These are phyloP conservation scores for Bocquillonia castaneifolia DNA, from an alignment of 441 rosid genomes.

Conservation along the genomic window DNA sequence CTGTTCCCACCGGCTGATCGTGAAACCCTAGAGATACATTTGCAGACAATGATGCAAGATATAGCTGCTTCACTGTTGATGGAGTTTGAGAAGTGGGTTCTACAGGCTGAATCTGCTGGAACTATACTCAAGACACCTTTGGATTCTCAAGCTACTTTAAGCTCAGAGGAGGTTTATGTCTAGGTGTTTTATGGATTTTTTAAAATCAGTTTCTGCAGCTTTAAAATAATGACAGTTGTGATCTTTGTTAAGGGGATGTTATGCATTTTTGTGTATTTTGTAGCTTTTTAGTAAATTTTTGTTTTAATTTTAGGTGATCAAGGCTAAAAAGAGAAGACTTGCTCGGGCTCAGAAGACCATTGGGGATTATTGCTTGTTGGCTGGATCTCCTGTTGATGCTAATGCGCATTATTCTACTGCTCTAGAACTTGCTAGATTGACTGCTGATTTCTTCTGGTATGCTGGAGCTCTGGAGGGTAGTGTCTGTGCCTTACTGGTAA, in stretches of 20 bases:
- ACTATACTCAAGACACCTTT: constrained; percentile 95
- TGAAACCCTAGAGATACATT: constrained; percentile 75
- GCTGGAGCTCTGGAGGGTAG: constrained; percentile 99
- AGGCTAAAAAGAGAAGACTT: constrained; percentile 91
- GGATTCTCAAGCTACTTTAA: constrained; percentile 96
- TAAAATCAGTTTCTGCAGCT: constrained; percentile 2
- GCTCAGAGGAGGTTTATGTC: constrained; percentile 97
- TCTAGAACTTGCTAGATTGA: constrained; percentile 76
- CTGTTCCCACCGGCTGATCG: constrained; percentile 89
- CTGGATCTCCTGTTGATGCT: constrained; percentile 98
- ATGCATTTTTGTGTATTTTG: constrained; percentile 11
- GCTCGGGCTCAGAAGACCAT: constrained; percentile 95
- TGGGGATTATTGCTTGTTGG: constrained; percentile 93
- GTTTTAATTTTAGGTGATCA: constrained; percentile 60
- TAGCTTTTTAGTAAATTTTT: constrained; percentile 30
- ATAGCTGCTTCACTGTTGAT: constrained; percentile 82
- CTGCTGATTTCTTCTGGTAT: constrained; percentile 91
- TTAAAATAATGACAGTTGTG: not conserved
- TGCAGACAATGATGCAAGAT: constrained; percentile 97
- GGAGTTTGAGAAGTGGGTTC: constrained; percentile 96
- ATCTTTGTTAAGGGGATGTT: not conserved
- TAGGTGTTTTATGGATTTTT: constrained; percentile 83
- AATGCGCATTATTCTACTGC: constrained; percentile 97
- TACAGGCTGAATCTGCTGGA: constrained; percentile 85
- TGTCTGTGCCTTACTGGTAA: constrained; percentile 91